Percentiles rank a stretch among this genome's conserved stretches.
These are phyloP conservation scores for Phytopythium montanum DNA, from an alignment of 352 stramenopile genomes.

Conservation along the genomic window DNA sequence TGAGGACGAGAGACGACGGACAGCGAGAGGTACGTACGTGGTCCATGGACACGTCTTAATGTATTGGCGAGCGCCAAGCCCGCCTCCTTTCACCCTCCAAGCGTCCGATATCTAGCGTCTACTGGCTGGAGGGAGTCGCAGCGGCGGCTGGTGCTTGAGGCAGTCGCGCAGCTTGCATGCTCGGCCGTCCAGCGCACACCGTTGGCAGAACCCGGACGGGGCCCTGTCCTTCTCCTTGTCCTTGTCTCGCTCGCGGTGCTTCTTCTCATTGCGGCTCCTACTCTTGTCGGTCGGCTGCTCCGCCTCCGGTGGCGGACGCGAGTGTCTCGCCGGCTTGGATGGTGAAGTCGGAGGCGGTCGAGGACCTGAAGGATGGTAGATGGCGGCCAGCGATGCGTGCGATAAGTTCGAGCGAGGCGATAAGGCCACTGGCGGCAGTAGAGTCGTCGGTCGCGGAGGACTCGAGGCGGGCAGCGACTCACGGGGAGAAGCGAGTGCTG, in stretches of 20 bases:
- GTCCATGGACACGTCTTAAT: neutral
- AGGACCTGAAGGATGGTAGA: neutral
- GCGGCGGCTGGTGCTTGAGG: conserved; percentile 42
- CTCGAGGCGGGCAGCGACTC: neutral
- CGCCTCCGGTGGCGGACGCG: neutral
- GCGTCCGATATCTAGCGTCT: neutral
- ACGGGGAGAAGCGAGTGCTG: neutral
- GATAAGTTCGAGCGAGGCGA: neutral
- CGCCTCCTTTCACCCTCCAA: neutral
- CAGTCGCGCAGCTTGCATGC: conserved; percentile 64
- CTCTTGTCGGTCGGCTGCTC: neutral
- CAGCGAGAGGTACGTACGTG: neutral
- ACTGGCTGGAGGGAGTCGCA: neutral
- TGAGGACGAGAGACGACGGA: conserved; percentile 7
- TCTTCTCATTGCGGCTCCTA: neutral
- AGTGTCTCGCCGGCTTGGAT: neutral
- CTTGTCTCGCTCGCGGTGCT: neutral
- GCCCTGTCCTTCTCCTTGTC: conserved; percentile 17
- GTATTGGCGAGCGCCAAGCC: neutral
- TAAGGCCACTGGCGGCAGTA: neutral
- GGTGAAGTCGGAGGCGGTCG: neutral
- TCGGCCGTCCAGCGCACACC: conserved; percentile 49
- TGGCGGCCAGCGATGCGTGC: conserved; percentile 1
- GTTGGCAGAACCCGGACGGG: conserved; percentile 55
- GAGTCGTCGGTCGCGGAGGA: neutral